phyloP scores from a whole-genome alignment of 2,329 filamentous ascomycete genomes.

The Xylaria sp. region DNA sequence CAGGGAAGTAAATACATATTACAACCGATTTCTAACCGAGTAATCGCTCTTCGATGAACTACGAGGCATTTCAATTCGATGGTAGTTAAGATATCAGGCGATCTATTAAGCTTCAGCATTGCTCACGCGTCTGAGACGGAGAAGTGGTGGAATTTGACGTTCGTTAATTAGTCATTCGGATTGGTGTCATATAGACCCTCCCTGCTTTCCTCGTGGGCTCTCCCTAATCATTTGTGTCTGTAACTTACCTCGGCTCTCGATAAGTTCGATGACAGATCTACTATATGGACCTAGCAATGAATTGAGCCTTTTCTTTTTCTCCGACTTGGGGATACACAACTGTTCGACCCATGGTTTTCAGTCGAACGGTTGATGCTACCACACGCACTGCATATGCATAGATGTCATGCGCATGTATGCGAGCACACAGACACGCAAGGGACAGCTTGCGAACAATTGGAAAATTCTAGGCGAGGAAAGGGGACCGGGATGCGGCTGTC shows the following conservation, averaged over 20 bases:
- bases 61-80: slow-evolving; percentile 3
- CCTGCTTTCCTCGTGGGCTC: background rate
- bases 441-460: background rate
- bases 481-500: background rate
- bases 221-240: background rate
- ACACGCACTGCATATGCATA: background rate
- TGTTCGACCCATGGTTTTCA: background rate
- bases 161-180: slow-evolving; percentile 7
- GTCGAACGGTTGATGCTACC: background rate
- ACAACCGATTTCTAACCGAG: slow-evolving; percentile 2
- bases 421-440: slow-evolving; percentile 4
- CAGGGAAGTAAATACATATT: background rate
- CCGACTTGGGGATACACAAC: background rate
- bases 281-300: background rate
- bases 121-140: background rate
- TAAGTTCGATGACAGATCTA: background rate
- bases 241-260: background rate
- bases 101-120: slow-evolving; percentile 32
- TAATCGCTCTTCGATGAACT: slow-evolving; percentile 4
- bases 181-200: background rate
- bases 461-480: background rate
- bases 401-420: background rate
- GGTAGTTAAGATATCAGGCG: no score
- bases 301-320: background rate
- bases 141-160: slow-evolving; percentile 26